These are phyloP conservation scores for Dactylellina cionopaga DNA, from an alignment of 2,329 filamentous ascomycete species.

Conservation along the genomic window DNA sequence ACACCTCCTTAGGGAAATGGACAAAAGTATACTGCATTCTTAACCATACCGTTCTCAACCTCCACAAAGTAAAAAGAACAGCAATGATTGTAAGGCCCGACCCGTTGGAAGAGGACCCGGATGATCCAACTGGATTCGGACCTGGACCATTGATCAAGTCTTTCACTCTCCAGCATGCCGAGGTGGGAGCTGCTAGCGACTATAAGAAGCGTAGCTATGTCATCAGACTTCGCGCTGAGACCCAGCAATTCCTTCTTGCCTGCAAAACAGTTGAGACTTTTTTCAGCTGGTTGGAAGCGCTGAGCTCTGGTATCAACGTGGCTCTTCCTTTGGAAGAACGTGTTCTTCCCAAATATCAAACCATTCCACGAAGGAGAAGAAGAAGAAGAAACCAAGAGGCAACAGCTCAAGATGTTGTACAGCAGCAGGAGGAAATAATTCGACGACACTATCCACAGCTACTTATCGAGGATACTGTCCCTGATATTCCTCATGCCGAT, in stretches of 20 bases:
- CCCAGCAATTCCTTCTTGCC: conserved; percentile 77
- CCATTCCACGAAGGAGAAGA: conserved; percentile 65
- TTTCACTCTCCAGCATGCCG: conserved; percentile 79
- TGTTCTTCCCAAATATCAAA: conserved; percentile 71
- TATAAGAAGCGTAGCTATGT: conserved; percentile 76
- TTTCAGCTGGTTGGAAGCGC: conserved; percentile 73
- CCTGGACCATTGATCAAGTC: conserved; percentile 69
- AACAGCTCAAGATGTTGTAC: conserved; percentile 22
- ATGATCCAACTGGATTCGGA: conserved; percentile 51
- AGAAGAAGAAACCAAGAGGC: conserved; percentile 39
- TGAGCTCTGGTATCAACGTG: conserved; percentile 79
- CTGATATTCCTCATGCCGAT: conserved; percentile 9
- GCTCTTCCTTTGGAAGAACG: conserved; percentile 77
- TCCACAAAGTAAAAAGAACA: conserved; percentile 70
- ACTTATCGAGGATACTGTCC: conserved; percentile 28
- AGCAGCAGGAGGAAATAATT: conserved; percentile 54
- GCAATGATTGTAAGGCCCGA: conserved; percentile 52
- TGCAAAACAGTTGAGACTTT: conserved; percentile 73
- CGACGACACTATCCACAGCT: conserved; percentile 52
- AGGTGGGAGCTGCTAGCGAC: conserved; percentile 78
- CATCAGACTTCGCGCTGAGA: conserved; percentile 76
- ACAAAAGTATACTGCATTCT: conserved; percentile 71
- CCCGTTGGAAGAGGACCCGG: conserved; percentile 44
- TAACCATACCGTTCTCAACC: conserved; percentile 73
- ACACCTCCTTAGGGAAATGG: conserved; percentile 71